Base-by-base conservation (phyloP, 495 filamentous ascomycete species). In the Chaetomium tenue region DNA sequence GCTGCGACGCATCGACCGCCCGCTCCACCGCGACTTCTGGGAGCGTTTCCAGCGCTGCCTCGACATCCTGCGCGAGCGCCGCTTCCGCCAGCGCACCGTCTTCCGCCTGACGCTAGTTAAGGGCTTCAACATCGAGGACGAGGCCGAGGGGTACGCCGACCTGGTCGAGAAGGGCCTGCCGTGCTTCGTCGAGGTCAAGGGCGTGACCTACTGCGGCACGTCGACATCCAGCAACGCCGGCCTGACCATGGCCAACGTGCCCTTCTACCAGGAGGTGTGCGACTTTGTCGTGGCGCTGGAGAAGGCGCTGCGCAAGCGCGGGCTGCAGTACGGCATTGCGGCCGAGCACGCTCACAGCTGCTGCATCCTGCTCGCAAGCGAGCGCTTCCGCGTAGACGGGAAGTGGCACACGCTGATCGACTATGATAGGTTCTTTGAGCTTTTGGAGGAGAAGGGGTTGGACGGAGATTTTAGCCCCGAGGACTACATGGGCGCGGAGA, bases 101-200 rank as follows among this genome's bases (percentile, higher is more conserved):
- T 98, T 97, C 83, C 89, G 93, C 8, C 83, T 98, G 8, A 98
- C 93, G 1, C 86, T 98, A 5, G 93, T 98, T 69, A 97, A 97
- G 78, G 80, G 90, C 2, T 98, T 98, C 81, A 98, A 98, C 71
- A 84, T 98, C 68, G 93, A 96, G 18, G 91, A 96, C 62, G 93
- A 97, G 75, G 91, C 88, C 1, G 82, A 88, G 63, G 93, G 94
- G 3, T 98, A 98, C 73, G 93, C 93, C 0, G 86, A 92, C 71
- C 84, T 98, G 13, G 89, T 97, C 25, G 89, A 91, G 71, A 82
- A 84, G 63, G 93, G 88, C 1, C 77, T 96, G 50, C 93, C 93
- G 0, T 90, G 89, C 72, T 96, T 98, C 69, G 86, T 97, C 23
- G 93, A 98, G 76, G 84, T 97, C 70, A 98, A 98, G 78, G 93